phyloP scores from a whole-genome alignment of 2,329 filamentous ascomycete species.

The Curvularia sp. region DNA sequence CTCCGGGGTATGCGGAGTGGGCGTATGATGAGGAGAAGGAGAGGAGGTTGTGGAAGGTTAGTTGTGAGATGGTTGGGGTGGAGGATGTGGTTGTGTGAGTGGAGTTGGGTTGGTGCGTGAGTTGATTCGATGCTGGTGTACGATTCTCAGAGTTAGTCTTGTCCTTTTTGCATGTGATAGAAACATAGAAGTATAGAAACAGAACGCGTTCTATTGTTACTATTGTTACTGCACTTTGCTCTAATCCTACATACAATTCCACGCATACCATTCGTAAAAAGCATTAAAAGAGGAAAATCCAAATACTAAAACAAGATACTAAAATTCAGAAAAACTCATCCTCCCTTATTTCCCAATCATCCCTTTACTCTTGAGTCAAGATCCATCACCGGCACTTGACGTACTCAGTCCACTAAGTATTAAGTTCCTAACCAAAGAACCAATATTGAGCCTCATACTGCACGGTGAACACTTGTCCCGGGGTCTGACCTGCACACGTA shows the following conservation, averaged over 20 bases:
- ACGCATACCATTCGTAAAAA: neutral
- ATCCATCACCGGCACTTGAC: neutral
- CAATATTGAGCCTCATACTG: slow-evolving; percentile 84
- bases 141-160: neutral
- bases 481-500: slow-evolving; percentile 65
- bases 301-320: neutral
- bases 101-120: neutral
- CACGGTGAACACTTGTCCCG: slow-evolving; percentile 67
- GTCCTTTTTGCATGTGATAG: neutral
- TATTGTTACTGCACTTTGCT: neutral
- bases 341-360: neutral
- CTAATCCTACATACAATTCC: neutral
- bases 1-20: neutral
- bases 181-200: neutral
- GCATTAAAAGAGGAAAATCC: neutral
- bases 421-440: slow-evolving; percentile 55
- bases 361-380: neutral
- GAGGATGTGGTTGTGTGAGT: neutral
- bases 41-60: neutral
- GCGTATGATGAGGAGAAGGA: neutral
- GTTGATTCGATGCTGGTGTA: neutral
- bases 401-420: neutral
- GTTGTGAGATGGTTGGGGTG: neutral
- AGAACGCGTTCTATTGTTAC: neutral
- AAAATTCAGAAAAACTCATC: neutral